phyloP scores from a whole-genome alignment of 129 eudicot genomes.

The Centaurea solstitialis region DNA sequence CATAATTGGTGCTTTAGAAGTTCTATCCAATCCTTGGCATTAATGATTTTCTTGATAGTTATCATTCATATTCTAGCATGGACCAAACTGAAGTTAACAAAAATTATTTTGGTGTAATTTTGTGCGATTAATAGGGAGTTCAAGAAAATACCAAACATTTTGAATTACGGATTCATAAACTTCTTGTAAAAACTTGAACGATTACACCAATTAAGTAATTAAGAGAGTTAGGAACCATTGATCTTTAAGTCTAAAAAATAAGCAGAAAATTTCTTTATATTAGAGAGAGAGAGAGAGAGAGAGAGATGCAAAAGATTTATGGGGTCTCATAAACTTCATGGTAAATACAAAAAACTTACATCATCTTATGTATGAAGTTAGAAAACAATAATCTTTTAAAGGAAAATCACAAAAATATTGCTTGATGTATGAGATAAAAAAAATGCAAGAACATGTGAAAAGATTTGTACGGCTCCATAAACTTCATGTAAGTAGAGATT shows the following conservation, averaged over 20 bases:
- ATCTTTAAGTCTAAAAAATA: too few species aligned
- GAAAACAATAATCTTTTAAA: not conserved
- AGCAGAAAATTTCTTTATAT: too few species aligned
- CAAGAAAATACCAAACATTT: not conserved
- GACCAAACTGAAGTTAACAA: slow-evolving; percentile 9
- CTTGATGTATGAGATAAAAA: slow-evolving; percentile 1
- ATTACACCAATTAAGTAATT: not conserved
- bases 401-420: not conserved
- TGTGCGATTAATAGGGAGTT: not conserved
- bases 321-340: not conserved
- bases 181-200: not conserved
- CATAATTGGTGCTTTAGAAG: slow-evolving; percentile 13
- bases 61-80: slow-evolving; percentile 20
- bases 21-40: slow-evolving; percentile 16
- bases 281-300: not conserved
- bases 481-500: slow-evolving; percentile 24
- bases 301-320: not conserved
- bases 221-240: too few species aligned
- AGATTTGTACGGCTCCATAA: slow-evolving; percentile 29
- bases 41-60: not conserved
- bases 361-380: not conserved
- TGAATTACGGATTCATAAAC: not conserved
- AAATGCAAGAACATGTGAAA: slow-evolving; percentile 6
- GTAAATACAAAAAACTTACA: not conserved
- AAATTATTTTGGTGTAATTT: slow-evolving; percentile 8